Evolutionary conservation across 768 basidiomycete species (phyloP).

Genomic region (Pleurotus ostreatus): DNA sequence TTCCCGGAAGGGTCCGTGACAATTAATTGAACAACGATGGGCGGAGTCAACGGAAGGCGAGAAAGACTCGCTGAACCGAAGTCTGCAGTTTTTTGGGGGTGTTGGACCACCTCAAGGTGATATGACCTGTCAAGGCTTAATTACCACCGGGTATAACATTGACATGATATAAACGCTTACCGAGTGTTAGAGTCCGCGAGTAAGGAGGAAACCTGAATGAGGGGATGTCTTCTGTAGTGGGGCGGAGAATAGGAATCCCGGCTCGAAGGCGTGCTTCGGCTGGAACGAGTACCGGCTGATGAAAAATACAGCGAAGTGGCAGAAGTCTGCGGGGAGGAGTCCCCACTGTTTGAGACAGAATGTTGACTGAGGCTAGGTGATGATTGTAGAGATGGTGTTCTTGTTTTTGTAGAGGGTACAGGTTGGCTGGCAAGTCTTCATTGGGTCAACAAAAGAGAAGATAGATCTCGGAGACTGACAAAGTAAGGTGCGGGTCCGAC

Average conservation of each 20-base stretch:
- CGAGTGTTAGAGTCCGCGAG: conserved; percentile 50
- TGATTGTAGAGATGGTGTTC: conserved; percentile 7
- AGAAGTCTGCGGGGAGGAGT: conserved; percentile 48
- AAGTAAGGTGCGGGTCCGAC: conserved; percentile 1
- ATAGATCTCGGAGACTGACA: conserved; percentile 1
- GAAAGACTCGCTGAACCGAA: conserved; percentile 73
- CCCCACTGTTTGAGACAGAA: conserved; percentile 34
- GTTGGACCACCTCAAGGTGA: conserved; percentile 81
- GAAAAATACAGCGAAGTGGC: conserved; percentile 34
- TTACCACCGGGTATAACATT: neutral
- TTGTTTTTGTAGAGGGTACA: neutral
- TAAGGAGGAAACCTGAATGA: conserved; percentile 57
- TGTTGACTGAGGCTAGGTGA: conserved; percentile 19
- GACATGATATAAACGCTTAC: conserved; percentile 28
- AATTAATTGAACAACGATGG: conserved; percentile 75
- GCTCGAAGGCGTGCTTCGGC: conserved; percentile 40
- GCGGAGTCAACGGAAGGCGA: conserved; percentile 80
- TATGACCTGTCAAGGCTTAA: conserved; percentile 46
- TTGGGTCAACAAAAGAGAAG: neutral
- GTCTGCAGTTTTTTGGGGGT: conserved; percentile 78
- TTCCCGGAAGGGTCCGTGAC: conserved; percentile 72
- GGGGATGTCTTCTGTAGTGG: conserved; percentile 37
- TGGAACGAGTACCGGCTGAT: conserved; percentile 32
- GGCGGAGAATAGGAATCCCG: conserved; percentile 33
- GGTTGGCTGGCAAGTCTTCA: conserved; percentile 1